Evolutionary conservation across 768 basidiomycete genomes (phyloP), one percentile per base, ranked within the genome.

Genomic region (Ramaria rubella): DNA sequence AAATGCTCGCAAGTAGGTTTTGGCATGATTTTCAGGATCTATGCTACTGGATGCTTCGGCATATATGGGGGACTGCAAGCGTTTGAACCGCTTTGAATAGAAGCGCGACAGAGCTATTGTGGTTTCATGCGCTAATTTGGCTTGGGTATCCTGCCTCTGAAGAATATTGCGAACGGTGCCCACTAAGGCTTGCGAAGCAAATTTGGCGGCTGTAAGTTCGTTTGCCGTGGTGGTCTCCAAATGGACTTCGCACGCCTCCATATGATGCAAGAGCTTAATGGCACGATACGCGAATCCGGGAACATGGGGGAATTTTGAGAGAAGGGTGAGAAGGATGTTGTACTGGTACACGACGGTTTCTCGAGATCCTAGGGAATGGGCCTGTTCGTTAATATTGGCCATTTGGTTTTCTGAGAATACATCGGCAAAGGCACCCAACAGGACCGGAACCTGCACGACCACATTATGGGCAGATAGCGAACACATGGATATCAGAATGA

Each of bases 261-360:
- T 56, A 6, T 45, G 43, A 24, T 21, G 44, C 23, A 56, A 30
- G 21, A 56, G 36, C 8, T 38, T 23, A 29, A 21, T 34, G 15
- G 45, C 26, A 5, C n/a, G 21, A 12, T 17, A 19, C 11, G 44
- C 43, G 31, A 56, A 19, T 19, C n/a, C 29, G 14, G 43, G 31
- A 17, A 33, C 31, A 21, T 46, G 44, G 29, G 55, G 44, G 23
- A 45, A 34, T 19, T 38, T 43, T 6, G 55, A 56, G 17, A 56
- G 46, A 29, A 56, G 23, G n/a, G 27, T 56, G 33, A 56, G 45
- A 21, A 56, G 43, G 27, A 38, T 23, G 36, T 56, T 56, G 55
- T 48, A 56, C 27, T 56, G 55, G 43, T 31, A 56, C 14, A 56
- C 23, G 26, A 33, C 12, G 33, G 24, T 7, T 12, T 27, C 24